Evolutionary conservation across 345 rosid species (phyloP), one percentile per base, ranked within the genome.

Genomic region (Litchi chinensis): DNA sequence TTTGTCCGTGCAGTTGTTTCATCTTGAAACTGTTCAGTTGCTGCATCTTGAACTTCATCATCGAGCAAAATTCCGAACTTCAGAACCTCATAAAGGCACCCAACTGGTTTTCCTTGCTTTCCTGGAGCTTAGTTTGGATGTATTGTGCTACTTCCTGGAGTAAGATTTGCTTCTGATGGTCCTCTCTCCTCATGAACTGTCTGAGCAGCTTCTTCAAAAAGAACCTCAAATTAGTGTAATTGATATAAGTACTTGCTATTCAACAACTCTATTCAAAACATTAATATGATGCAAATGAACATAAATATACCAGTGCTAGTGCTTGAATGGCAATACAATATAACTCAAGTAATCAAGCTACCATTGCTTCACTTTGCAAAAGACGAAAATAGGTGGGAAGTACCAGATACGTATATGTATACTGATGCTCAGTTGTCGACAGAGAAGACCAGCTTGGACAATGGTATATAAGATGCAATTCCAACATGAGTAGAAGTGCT

Each of bases 71-170:
- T 22, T 46, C 89, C 79, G 57, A 88, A 88, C 88, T 88, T 88
- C 3, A 91, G 86, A 80, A 85, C 84, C 87, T 91, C 91, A 41
- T 89, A 86, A 21, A 90, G 87, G 50, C 75, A 67, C 5, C 89
- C 88, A 73, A 86, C 83, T 57, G 92, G 91, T 79, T 85, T 85
- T 62, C 87, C 86, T 76, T 82, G 83, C 86, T 89, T 90, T 37
- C 57, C 65, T 44, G 88, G 82, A 44, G 77, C 75, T 83, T 83
- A 80, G 75, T 85, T 88, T 48, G 88, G 79, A 67, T 84, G 89
- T 8, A 82, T 43, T 44, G 84, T 84, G 69, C 68, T 66, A 72
- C 64, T 81, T 16, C 92, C 89, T 0, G 82, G 41, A 21, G 84
- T 84, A 40, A 87, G 89, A 74, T 82, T 84, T 69, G 79, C 79